These are phyloP conservation scores for Viridothelium virens DNA, from an alignment of 495 filamentous ascomycete genomes.

Conservation along the genomic window DNA sequence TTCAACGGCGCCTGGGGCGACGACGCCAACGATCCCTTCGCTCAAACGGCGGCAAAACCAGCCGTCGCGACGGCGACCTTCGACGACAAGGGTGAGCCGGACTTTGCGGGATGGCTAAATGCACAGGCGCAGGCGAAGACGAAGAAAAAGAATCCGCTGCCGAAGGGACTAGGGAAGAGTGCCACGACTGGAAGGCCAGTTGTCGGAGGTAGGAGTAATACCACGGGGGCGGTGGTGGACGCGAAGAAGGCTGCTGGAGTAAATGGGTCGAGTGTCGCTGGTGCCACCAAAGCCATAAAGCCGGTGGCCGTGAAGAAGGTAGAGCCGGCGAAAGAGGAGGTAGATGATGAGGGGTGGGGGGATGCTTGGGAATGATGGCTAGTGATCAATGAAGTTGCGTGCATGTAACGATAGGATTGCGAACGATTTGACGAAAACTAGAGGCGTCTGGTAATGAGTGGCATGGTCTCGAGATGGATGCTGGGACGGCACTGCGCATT, in stretches of 20 bases:
- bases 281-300: too few relatives aligned
- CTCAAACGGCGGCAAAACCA: slow-evolving; percentile 20
- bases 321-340: slow-evolving; percentile 48
- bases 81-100: slow-evolving; percentile 77
- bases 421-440: too few relatives aligned
- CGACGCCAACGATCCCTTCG: slow-evolving; percentile 21
- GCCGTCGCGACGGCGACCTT: slow-evolving; percentile 47
- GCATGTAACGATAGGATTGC: too few relatives aligned
- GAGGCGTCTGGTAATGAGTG: too few relatives aligned
- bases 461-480: too few relatives aligned
- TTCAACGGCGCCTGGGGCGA: slow-evolving; percentile 38
- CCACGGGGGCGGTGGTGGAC: slow-evolving; percentile 30
- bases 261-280: too few relatives aligned
- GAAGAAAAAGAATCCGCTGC: slow-evolving; percentile 52
- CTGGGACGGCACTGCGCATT: background rate
- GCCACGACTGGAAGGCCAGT: slow-evolving; percentile 23
- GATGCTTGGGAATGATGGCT: slow-evolving; percentile 50
- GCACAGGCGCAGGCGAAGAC: slow-evolving; percentile 70
- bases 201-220: slow-evolving; percentile 28
- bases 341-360: slow-evolving; percentile 55
- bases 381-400: background rate
- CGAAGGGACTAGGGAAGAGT: slow-evolving; percentile 65
- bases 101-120: slow-evolving; percentile 88
- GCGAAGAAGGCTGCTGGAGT: slow-evolving; percentile 12
- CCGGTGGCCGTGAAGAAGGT: slow-evolving; percentile 18